phyloP scores from a whole-genome alignment of 441 rosid species.

The Erodium chrysanthum region DNA sequence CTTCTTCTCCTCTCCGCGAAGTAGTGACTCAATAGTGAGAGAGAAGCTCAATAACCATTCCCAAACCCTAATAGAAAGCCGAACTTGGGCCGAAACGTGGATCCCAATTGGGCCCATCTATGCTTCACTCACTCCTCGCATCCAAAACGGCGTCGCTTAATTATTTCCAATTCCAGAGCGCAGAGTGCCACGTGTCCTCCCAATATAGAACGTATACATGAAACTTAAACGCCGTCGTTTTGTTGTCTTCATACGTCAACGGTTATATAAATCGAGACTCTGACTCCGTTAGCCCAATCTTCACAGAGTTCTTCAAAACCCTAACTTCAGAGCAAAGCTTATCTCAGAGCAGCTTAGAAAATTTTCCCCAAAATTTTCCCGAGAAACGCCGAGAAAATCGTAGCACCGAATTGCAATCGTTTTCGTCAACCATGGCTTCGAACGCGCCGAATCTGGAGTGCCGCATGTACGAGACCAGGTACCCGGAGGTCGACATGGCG shows the following conservation, averaged over 20 bases:
- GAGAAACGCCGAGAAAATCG: conserved; percentile 10
- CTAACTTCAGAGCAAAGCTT: no score
- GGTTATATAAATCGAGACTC: no score
- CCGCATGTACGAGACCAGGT: conserved; percentile 83
- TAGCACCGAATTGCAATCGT: background rate
- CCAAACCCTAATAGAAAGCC: background rate
- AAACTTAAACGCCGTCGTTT: no score
- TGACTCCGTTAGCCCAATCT: no score
- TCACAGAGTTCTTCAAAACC: no score
- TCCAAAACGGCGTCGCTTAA: no score
- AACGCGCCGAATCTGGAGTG: conserved; percentile 75
- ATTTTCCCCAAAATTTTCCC: background rate
- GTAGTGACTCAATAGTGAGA: background rate
- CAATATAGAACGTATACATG: no score
- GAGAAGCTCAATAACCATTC: background rate
- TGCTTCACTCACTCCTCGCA: no score
- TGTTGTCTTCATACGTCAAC: no score
- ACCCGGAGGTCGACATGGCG: conserved; percentile 93
- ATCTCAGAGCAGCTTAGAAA: no score
- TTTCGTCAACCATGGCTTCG: conserved; percentile 30
- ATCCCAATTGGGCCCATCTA: background rate
- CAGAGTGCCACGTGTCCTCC: no score
- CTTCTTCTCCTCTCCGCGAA: background rate
- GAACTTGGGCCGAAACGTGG: background rate
- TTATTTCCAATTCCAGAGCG: no score